Evolutionary conservation across 345 rosid genomes (phyloP), one percentile per base, ranked within the genome.

Genomic region (Pseudoturritis turrita): DNA sequence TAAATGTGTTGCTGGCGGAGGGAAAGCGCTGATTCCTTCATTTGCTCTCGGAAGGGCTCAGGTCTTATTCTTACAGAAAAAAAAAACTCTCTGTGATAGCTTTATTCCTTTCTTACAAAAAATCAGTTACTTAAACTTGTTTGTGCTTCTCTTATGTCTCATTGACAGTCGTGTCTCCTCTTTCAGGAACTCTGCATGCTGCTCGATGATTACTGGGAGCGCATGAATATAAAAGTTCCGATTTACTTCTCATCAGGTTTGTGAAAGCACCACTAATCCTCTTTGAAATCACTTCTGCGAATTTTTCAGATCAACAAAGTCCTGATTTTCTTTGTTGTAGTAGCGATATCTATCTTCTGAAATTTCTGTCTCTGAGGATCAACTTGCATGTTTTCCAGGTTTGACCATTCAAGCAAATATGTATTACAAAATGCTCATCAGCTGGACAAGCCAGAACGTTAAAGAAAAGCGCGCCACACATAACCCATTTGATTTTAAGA

Each of bases 21-120:
- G 99, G 70, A 95, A 95, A 81, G 99, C 89, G 45, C 87, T 95
- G 31, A 91, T 95, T 73, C 98, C 99, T 49, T 87, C 99, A 69
- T 95, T 95, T 83, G 97, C 99, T 39, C 84, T 95, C 26, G 99
- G 96, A 83, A 87, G 99, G 79, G 99, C 99, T 61, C 99, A 95
- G 97, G 97, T 94, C 33, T 21, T n/a, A 70, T 64, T 49, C 13
- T 62, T 18, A 45, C 62, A 28, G 36, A 37, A 11, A 28, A 22
- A 5, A 11, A 28, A 22, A 5, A 11, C 46, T 59, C 26, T 8
- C 8, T 43, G 53, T 45, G 33, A 63, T 50, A 64, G 62, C 51
- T 17, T n/a, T 51, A 3, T 3, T 12, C 18, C 36, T 10, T 62
- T 33, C 71, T 62, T 36, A 23, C 9, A 5, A 62, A 22, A 50